Evolutionary conservation across 164 flowering plant genomes (phyloP).

Genomic region (Tetrastigma voinierianum): DNA sequence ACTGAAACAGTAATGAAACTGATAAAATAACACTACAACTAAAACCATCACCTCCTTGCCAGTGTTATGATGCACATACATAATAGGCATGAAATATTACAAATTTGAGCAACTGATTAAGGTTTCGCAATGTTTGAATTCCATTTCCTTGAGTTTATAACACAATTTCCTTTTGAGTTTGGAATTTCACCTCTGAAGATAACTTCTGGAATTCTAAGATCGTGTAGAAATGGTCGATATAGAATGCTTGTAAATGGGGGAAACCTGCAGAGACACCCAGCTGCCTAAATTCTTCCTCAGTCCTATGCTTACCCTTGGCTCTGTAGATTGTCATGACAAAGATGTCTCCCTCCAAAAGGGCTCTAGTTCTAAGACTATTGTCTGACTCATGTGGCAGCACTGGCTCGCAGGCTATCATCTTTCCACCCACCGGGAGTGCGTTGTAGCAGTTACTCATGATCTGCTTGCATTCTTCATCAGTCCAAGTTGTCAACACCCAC

Average conservation of each 20-base stretch:
- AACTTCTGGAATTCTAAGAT: slow-evolving; percentile 61
- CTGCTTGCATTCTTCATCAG: slow-evolving; percentile 61
- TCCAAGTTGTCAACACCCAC: slow-evolving; percentile 81
- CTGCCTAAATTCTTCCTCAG: slow-evolving; percentile 56
- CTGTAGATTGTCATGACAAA: slow-evolving; percentile 73
- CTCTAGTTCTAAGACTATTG: slow-evolving; percentile 60
- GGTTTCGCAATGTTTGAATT: no score
- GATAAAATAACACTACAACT: no score
- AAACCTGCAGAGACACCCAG: slow-evolving; percentile 59
- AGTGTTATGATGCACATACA: no score
- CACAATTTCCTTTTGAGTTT: no score
- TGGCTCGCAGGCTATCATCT: slow-evolving; percentile 76
- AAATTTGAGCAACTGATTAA: no score
- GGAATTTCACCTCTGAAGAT: not conserved
- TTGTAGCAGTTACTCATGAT: slow-evolving; percentile 66
- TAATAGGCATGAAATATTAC: no score
- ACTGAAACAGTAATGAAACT: no score
- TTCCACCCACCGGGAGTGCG: slow-evolving; percentile 65
- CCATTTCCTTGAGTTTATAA: no score
- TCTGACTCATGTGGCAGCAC: slow-evolving; percentile 57
- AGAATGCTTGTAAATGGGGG: slow-evolving; percentile 41
- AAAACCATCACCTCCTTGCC: no score
- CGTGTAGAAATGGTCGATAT: slow-evolving; percentile 59
- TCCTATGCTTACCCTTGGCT: slow-evolving; percentile 63
- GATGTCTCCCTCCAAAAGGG: slow-evolving; percentile 64